Evolutionary conservation across 495 filamentous ascomycete genomes (phyloP).

Genomic region (Patellaria atrata): DNA sequence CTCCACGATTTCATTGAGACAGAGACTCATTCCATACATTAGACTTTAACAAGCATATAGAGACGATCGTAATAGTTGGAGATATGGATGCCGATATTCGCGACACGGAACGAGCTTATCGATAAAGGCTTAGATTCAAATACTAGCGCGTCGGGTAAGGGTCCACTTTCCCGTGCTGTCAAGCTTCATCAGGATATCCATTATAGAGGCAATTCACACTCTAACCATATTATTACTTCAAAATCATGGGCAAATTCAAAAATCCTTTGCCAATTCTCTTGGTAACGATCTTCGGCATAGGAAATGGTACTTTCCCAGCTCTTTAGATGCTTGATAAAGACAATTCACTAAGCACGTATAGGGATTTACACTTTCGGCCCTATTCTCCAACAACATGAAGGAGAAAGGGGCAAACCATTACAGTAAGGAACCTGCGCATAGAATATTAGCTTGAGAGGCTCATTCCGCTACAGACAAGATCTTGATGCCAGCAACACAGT

Average conservation of each 20-base stretch:
- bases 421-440: too few relatives aligned
- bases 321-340: too few relatives aligned
- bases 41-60: background rate
- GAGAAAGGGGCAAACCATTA: too few relatives aligned
- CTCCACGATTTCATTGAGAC: slow-evolving; percentile 19
- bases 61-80: background rate
- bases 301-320: too few relatives aligned
- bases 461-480: too few relatives aligned
- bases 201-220: background rate
- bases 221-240: slow-evolving; percentile 4
- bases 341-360: too few relatives aligned
- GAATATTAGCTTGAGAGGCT: too few relatives aligned
- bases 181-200: background rate
- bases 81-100: slow-evolving; percentile 1
- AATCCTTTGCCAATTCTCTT: slow-evolving; percentile 8
- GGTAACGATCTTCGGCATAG: slow-evolving; percentile 9
- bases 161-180: background rate
- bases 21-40: slow-evolving; percentile 8
- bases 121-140: background rate
- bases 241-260: background rate
- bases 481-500: too few relatives aligned
- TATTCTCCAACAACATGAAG: too few relatives aligned
- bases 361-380: too few relatives aligned
- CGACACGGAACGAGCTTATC: background rate
- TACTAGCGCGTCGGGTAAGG: slow-evolving; percentile 1